phyloP scores from a whole-genome alignment of 345 rosid species.

The Salix brachista region DNA sequence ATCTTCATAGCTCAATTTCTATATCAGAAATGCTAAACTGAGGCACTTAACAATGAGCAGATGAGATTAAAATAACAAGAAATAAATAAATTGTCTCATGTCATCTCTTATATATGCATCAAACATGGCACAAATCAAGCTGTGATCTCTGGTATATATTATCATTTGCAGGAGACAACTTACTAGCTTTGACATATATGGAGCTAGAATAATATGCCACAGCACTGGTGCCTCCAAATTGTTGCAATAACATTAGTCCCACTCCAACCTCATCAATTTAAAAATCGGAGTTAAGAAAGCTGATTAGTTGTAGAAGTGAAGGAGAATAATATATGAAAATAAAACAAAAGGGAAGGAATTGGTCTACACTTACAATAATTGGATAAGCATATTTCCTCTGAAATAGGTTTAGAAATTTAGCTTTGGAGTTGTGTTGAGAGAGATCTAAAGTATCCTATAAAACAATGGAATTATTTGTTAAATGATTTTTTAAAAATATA shows the following conservation, averaged over 20 bases:
- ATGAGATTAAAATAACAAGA: too few relatives aligned
- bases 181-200: slow-evolving; percentile 42
- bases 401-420: slow-evolving; percentile 13
- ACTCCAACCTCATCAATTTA: slow-evolving; percentile 36
- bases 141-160: too few relatives aligned
- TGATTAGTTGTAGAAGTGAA: background rate
- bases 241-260: slow-evolving; percentile 41
- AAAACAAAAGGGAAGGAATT: too few relatives aligned
- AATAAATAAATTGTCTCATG: too few relatives aligned
- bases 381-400: slow-evolving; percentile 17
- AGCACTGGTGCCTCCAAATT: slow-evolving; percentile 38
- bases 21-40: too few relatives aligned
- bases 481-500: background rate
- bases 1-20: too few relatives aligned
- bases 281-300: too few relatives aligned
- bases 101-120: too few relatives aligned
- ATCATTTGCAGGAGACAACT: background rate
- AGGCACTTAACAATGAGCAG: too few relatives aligned
- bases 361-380: background rate
- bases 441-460: slow-evolving; percentile 26
- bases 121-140: too few relatives aligned
- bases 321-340: background rate
- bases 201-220: slow-evolving; percentile 30
- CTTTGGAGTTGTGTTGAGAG: slow-evolving; percentile 15
- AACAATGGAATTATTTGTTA: background rate